Evolutionary conservation across 176 grass and related monocot species (phyloP).

Genomic region (Elymus sibiricus): DNA sequence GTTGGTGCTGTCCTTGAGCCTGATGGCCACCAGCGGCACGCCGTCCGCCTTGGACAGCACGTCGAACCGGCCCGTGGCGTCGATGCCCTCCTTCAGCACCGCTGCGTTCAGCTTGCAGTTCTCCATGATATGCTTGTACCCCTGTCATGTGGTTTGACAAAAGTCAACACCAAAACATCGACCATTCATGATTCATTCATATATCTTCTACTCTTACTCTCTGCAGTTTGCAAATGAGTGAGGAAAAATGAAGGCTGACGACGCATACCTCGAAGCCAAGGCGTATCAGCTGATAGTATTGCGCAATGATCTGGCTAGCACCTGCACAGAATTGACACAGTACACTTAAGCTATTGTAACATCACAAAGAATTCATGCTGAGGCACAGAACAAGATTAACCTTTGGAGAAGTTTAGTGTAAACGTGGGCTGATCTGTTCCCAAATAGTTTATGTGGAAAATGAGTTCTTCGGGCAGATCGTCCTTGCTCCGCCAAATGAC

Average conservation of each 20-base stretch:
- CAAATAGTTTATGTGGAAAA: slow-evolving; percentile 89
- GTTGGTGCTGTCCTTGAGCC: slow-evolving; percentile 52
- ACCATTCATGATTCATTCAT: background rate
- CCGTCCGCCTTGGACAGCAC: slow-evolving; percentile 64
- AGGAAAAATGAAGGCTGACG: no score
- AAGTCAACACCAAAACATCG: background rate
- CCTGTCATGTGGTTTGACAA: slow-evolving; percentile 29
- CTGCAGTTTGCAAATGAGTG: no score
- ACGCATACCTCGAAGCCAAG: slow-evolving; percentile 57
- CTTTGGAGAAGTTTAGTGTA: slow-evolving; percentile 91
- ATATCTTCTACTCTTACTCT: no score
- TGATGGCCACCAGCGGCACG: slow-evolving; percentile 75
- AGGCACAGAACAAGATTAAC: background rate
- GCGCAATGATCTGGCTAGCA: slow-evolving; percentile 79
- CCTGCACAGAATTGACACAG: slow-evolving; percentile 24
- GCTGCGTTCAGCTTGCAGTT: slow-evolving; percentile 61
- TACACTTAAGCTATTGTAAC: background rate
- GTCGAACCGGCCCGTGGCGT: slow-evolving; percentile 46
- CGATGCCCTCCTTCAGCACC: slow-evolving; percentile 41
- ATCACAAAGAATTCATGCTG: background rate
- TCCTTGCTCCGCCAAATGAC: slow-evolving; percentile 76
- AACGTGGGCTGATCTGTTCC: slow-evolving; percentile 79
- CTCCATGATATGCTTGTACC: slow-evolving; percentile 76
- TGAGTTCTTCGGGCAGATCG: slow-evolving; percentile 78
- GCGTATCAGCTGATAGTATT: slow-evolving; percentile 84